Evolutionary conservation across 192 early-diverging fungal genomes (phyloP).

Genomic region (Phlyctochytrium planicorne): DNA sequence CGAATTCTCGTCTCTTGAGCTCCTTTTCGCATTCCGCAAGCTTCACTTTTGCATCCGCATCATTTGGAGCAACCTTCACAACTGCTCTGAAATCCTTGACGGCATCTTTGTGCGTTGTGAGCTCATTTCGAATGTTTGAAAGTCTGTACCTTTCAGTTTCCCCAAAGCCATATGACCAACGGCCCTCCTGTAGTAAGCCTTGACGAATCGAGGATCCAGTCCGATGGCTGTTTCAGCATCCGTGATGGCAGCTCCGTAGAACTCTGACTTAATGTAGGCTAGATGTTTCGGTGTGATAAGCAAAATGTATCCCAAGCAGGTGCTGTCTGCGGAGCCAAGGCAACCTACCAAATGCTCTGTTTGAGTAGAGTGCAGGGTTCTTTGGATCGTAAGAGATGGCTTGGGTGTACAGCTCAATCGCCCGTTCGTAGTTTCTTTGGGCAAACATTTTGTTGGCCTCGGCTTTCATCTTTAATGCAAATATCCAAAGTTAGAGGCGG

Average conservation of each 20-base stretch:
- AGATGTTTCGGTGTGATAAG: too few species aligned
- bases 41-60: slow-evolving; percentile 76
- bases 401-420: slow-evolving; percentile 87
- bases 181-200: slow-evolving; percentile 95
- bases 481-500: not conserved
- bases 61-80: slow-evolving; percentile 71
- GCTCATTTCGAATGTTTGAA: not conserved
- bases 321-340: too few species aligned
- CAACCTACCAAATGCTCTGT: slow-evolving; percentile 72
- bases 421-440: slow-evolving; percentile 72
- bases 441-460: slow-evolving; percentile 71
- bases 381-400: slow-evolving; percentile 84
- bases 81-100: slow-evolving; percentile 63
- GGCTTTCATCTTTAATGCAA: slow-evolving; percentile 48
- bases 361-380: slow-evolving; percentile 85
- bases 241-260: slow-evolving; percentile 67
- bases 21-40: slow-evolving; percentile 90
- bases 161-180: slow-evolving; percentile 83
- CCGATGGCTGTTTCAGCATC: slow-evolving; percentile 84
- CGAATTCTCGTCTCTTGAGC: slow-evolving; percentile 81
- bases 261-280: slow-evolving; percentile 81
- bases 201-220: slow-evolving; percentile 78
- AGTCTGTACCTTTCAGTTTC: slow-evolving; percentile 66
- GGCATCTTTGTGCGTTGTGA: slow-evolving; percentile 30
- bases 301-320: too few species aligned